Conservation (phyloP, 129 eudicot genomes). For the Escallonia herrerae region DNA sequence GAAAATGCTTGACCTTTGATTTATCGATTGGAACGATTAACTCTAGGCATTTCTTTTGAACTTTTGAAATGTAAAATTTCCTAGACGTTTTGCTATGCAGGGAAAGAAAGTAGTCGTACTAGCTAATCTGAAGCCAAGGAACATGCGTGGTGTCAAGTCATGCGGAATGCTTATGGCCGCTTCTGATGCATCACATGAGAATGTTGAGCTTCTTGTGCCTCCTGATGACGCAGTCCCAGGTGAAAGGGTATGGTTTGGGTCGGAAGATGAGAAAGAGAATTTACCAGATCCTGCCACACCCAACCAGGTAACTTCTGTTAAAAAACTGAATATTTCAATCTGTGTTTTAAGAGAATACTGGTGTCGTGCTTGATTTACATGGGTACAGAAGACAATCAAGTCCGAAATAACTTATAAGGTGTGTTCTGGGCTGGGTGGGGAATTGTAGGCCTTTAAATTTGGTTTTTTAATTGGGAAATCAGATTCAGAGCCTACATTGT, state of each 20-base stretch:
- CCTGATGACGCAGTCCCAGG: slow-evolving; percentile 73
- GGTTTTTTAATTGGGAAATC: no score
- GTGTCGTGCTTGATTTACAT: no score
- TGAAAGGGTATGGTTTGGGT: slow-evolving; percentile 92
- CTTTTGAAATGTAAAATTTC: neutral
- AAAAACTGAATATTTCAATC: neutral
- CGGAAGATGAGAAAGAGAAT: slow-evolving; percentile 59
- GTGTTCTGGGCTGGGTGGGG: no score
- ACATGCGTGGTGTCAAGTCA: slow-evolving; percentile 96
- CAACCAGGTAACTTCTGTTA: slow-evolving; percentile 39
- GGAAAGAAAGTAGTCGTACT: slow-evolving; percentile 69
- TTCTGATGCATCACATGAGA: slow-evolving; percentile 91
- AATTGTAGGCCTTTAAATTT: no score
- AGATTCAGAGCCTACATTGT: no score
- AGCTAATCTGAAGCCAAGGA: slow-evolving; percentile 89
- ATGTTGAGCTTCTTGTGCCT: slow-evolving; percentile 84
- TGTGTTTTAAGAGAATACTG: no score
- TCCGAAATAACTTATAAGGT: no score
- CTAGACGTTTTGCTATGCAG: slow-evolving; percentile 16
- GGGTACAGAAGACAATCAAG: no score
- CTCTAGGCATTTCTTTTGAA: neutral
- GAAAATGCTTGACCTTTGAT: neutral
- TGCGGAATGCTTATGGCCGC: slow-evolving; percentile 99
- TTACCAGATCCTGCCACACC: slow-evolving; percentile 72
- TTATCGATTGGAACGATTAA: neutral